Percentiles rank a stretch among this genome's conserved stretches.
Evolutionary conservation across 225 moss, liverwort and hornwort species (phyloP).

Genomic region (Physcomitrium patens): DNA sequence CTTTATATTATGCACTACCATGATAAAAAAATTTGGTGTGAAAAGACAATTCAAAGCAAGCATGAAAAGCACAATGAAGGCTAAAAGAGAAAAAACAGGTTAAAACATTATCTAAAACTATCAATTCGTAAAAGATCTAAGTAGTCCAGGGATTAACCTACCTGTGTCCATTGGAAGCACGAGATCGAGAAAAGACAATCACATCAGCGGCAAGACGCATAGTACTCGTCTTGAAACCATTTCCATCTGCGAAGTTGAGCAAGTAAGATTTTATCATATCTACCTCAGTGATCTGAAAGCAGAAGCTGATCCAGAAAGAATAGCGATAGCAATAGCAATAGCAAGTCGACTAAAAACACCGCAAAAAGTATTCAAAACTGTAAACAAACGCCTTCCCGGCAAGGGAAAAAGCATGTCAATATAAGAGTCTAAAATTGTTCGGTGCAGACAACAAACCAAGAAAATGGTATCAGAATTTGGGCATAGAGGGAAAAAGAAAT

Average conservation of each 20-base stretch:
- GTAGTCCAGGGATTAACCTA: not conserved
- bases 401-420: not conserved
- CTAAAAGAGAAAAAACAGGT: not conserved
- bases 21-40: not conserved
- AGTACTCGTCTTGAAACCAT: constrained; percentile 95
- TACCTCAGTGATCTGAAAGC: not conserved
- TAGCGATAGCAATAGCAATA: not conserved
- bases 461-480: not conserved
- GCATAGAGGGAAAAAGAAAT: not conserved
- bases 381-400: not conserved
- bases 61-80: not conserved
- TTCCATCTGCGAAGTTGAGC: constrained; percentile 59
- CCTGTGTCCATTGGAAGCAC: constrained; percentile 44
- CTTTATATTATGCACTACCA: not conserved
- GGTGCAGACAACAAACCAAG: not conserved
- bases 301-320: constrained; percentile 3
- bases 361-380: not conserved
- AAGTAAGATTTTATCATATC: not conserved
- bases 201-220: constrained; percentile 96
- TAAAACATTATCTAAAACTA: not conserved
- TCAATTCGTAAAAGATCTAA: not conserved
- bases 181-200: constrained; percentile 76
- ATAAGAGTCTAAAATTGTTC: too few relatives aligned
- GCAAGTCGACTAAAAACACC: too few relatives aligned
- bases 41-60: not conserved